Base-by-base conservation (phyloP, 257 asterid genomes). In the Capsicum chinense region DNA sequence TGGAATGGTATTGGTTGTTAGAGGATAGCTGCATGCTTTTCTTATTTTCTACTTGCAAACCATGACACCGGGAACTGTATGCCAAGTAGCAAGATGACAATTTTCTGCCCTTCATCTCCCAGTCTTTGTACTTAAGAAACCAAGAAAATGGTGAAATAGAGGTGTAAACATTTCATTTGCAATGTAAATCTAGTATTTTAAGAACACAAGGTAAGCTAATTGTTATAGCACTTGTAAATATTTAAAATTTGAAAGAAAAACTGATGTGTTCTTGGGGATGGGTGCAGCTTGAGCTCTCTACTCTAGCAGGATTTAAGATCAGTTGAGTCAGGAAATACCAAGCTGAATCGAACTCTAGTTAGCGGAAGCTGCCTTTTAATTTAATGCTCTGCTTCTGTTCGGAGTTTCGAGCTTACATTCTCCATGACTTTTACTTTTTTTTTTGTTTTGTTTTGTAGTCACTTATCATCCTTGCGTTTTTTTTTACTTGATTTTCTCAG, bases 401-500 rank as follows among this genome's bases (percentile, higher is more conserved):
- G 5, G n/a, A 66, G 10, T 14, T 37, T 74, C 56, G 57, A 33
- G 13, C 60, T 33, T 63, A 21, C 48, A 9, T 74, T 54, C 7
- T 59, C 60, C 44, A 26, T 26, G 56, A n/a, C 35, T 37, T 83
- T 14, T 4, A 47, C 37, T 66, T 19, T 9, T 66, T 56, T 0
- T 66, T 84, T 26, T 63, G 67, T 44, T 56, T 79, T 26, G 63
- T 58, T 71, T 17, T 39, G 56, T 56, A 70, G 70, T 63, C 6
- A 50, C 68, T 58, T 6, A 83, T 63, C 71, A 15, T 76, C 21
- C 82, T 54, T 63, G 67, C 81, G 70, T 60, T 17, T 81, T 67
- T 52, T 64, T 39, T 39, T 39, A 39, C 74, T 86, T 70, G 64
- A 57, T 50, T 44, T 84, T 85, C 73, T 76, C 62, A 86, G 87